phyloP scores from a whole-genome alignment of 164 flowering plant genomes.

The Malania oleifera region DNA sequence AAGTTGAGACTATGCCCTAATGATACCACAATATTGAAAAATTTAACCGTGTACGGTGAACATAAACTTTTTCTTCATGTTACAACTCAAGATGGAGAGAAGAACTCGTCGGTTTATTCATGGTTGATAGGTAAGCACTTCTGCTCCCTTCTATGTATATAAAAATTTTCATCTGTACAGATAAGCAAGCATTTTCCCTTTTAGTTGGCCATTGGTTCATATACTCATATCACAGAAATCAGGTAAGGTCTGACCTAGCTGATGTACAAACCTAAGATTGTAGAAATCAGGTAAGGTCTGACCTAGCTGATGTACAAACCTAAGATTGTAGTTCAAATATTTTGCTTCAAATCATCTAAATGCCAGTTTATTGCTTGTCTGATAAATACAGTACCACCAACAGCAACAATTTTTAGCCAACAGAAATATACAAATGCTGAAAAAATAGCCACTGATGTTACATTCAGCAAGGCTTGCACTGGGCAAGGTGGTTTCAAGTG shows the following conservation, averaged over 20 bases:
- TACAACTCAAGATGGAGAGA: constrained; percentile 34
- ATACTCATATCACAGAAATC: no score
- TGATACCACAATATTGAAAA: constrained; percentile 23
- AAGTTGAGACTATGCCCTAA: constrained; percentile 35
- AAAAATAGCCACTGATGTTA: constrained; percentile 28
- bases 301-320: no score
- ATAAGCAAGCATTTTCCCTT: no score
- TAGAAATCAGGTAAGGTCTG: no score
- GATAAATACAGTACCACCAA: constrained; percentile 52
- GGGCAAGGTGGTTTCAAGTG: constrained; percentile 53
- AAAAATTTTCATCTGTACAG: no score
- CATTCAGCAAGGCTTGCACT: constrained; percentile 49
- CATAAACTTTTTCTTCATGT: constrained; percentile 41
- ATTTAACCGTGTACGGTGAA: constrained; percentile 35
- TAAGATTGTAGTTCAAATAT: no score
- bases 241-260: no score
- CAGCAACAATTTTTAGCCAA: constrained; percentile 37
- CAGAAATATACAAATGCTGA: constrained; percentile 41
- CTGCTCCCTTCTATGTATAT: not conserved
- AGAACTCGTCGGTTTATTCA: constrained; percentile 41
- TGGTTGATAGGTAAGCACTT: constrained; percentile 53
- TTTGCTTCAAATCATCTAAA: not conserved
- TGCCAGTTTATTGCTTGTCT: constrained; percentile 3
- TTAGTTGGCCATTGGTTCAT: no score
- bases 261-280: no score